phyloP scores from a whole-genome alignment of 75 land plant species.

The Gnetum montanum region DNA sequence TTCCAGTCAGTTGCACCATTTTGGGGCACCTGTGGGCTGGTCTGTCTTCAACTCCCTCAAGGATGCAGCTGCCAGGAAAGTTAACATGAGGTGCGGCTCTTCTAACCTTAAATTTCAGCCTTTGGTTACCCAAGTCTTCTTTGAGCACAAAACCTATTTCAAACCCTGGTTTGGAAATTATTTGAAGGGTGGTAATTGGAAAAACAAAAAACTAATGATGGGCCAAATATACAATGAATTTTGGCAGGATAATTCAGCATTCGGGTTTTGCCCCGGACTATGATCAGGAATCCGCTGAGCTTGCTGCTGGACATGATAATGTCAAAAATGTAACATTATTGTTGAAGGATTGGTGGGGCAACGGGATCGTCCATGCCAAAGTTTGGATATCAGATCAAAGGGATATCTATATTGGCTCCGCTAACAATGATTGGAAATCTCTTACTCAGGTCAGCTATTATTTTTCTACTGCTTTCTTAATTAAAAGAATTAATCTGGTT shows the following conservation, averaged over 20 bases:
- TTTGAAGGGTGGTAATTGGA: too few relatives aligned
- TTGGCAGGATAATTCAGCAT: slow-evolving; percentile 62
- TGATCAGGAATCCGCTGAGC: slow-evolving; percentile 47
- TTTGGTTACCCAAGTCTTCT: too few relatives aligned
- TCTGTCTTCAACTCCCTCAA: slow-evolving; percentile 44
- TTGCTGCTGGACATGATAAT: slow-evolving; percentile 68
- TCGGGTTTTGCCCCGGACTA: slow-evolving; percentile 69
- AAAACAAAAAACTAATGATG: too few relatives aligned
- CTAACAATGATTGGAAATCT: slow-evolving; percentile 95
- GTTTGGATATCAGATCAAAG: slow-evolving; percentile 72
- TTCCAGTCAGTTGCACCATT: slow-evolving; percentile 40
- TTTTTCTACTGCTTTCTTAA: not conserved
- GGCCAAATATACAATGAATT: too few relatives aligned
- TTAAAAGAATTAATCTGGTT: too few relatives aligned
- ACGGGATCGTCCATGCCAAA: slow-evolving; percentile 79
- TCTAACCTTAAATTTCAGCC: not conserved
- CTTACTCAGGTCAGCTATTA: slow-evolving; percentile 61
- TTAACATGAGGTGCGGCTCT: slow-evolving; percentile 40
- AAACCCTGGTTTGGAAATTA: too few relatives aligned
- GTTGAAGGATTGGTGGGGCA: slow-evolving; percentile 66
- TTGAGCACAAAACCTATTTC: too few relatives aligned
- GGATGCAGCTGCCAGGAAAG: slow-evolving; percentile 61
- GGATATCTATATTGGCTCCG: slow-evolving; percentile 80
- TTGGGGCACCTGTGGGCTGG: slow-evolving; percentile 55
- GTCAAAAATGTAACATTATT: slow-evolving; percentile 60